Conservation (phyloP, 768 basidiomycete species). For the Cytidiella melzeri region DNA sequence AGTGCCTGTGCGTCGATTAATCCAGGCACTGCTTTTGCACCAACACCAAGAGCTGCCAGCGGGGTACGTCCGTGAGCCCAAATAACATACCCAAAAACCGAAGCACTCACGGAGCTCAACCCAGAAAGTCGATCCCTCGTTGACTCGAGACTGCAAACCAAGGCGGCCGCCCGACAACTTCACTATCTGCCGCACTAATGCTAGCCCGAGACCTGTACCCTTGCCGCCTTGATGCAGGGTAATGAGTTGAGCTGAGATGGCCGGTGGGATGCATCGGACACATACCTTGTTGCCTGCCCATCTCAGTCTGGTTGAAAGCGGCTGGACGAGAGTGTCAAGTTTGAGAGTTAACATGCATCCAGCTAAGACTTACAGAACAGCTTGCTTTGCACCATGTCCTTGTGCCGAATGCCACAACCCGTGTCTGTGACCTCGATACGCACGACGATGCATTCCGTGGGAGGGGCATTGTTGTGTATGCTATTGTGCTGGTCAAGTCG, state of each 20-base stretch:
- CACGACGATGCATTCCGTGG: conserved; percentile 64
- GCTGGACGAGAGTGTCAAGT: too few relatives aligned
- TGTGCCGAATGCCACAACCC: conserved; percentile 51
- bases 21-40: conserved; percentile 38
- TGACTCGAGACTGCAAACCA: conserved; percentile 35
- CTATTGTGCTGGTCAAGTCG: conserved; percentile 45
- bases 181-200: conserved; percentile 48
- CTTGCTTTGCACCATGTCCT: conserved; percentile 66
- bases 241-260: neutral
- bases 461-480: conserved; percentile 33
- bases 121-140: conserved; percentile 83
- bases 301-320: conserved; percentile 75
- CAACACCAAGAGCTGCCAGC: conserved; percentile 49
- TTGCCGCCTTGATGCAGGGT: conserved; percentile 39
- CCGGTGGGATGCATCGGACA: conserved; percentile 7
- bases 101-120: conserved; percentile 51
- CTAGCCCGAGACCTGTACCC: conserved; percentile 47
- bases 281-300: conserved; percentile 53
- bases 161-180: conserved; percentile 42
- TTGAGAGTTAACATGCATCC: too few relatives aligned
- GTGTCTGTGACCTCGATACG: conserved; percentile 81
- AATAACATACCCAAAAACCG: neutral
- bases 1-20: conserved; percentile 2
- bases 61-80: neutral
- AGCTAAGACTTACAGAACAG: conserved; percentile 68